Evolutionary conservation across 176 grass and related monocot genomes (phyloP), one percentile per base, ranked within the genome.

Genomic region (Poa pratensis): DNA sequence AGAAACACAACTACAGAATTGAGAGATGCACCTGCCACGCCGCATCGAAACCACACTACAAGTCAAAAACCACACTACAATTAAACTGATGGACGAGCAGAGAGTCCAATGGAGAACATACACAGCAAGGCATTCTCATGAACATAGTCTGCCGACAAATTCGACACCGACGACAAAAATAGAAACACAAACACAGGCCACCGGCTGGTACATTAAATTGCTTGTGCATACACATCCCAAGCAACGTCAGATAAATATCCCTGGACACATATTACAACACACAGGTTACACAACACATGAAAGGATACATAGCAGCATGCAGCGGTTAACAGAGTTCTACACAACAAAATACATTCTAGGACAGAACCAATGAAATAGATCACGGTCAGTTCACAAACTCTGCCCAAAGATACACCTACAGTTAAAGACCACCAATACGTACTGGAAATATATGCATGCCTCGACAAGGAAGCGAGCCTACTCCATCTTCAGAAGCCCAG

Each of bases 291-390:
- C 13, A 11, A 15, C 42, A 80, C 6, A 54, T 0, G 14, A 40
- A 42, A 19, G 20, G 22, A 9, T 23, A 48, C 69, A 60, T 46
- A 59, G 42, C 68, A 73, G 42, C 81, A 83, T 61, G 69, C 53
- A 57, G 9, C 34, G 46, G 80, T 83, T 46, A 83, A 60, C 80
- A 83, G 68, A 83, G 67, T 83, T 46, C 37, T 42, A n/a, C 69
- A 60, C 67, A 49, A 4, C 78, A 60, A 45, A 58, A 9, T 82
- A 82, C 35, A 83, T 8, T 32, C 67, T 60, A 73, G 68, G 37
- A 17, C 53, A 83, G 43, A 83, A 49, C 60, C 37, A 52, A 23
- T 20, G 17, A n/a, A 53, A 73, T 27, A 39, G 16, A 82, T 43
- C 30, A n/a, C 39, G 69, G 69, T 40, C 30, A 63, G 39, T 39